Base-by-base conservation (phyloP, 768 basidiomycete species). In the Hortiboletus campestris region DNA sequence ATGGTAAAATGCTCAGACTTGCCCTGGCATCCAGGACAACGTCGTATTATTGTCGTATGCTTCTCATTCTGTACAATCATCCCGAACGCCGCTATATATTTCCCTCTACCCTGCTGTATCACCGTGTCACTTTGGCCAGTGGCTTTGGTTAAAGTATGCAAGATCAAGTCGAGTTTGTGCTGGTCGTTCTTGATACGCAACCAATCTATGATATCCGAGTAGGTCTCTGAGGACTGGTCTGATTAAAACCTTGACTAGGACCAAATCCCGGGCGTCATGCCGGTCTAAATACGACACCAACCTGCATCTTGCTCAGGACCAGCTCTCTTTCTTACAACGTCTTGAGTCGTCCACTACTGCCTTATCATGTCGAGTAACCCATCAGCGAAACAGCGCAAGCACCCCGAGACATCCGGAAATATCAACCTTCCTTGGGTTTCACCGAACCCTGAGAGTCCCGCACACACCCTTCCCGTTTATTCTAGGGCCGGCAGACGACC, bases 1-100 rank as follows among this genome's bases (percentile, higher is more conserved):
- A 53, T 91, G 88, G 89, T 91, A 68, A 78, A 56, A 40, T 56
- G 16, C 41, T 36, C 36, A 39, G 40, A 35, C 41, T 28, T 41
- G 11, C 32, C 32, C 42, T 47, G 49, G 32, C 54, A 42, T 44
- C 25, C 25, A 25, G 43, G 38, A 41, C 60, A 42, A 25, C 41
- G 47, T 61, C 53, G 58, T 67, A 44, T 52, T 59, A 39, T 53
- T 58, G 51, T 58, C 40, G 53, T 70, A 67, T 72, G 60, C 40
- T 44, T 46, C 25, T 41, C 58, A 13, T 57, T 45, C 29, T 67
- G 66, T 70, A 71, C 55, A 61, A 55, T 56, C 58, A 47, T 59
- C 42, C 43, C 22, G 46, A 67, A 58, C 53, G 38, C 38, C 41
- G 35, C 60, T 60, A 55, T 60, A 59, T 56, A 64, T 62, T 49